These are phyloP conservation scores for Calonectria multiphialidica DNA, from an alignment of 2,329 filamentous ascomycete genomes.

Conservation along the genomic window DNA sequence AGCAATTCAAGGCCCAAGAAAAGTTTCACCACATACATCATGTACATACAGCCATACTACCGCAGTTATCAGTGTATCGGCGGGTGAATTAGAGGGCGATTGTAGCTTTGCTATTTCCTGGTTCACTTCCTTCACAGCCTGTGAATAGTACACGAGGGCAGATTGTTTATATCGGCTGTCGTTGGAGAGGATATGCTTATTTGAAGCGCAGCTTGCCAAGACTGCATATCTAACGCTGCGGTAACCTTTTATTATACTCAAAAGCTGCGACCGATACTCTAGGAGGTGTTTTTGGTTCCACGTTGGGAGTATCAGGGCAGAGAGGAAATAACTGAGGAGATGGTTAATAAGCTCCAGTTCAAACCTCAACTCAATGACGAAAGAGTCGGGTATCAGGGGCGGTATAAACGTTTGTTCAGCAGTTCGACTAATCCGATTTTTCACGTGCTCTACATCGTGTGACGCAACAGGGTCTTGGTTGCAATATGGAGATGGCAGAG, in stretches of 20 bases:
- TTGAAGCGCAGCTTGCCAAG: slow-evolving; percentile 13
- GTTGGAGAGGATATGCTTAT: slow-evolving; percentile 13
- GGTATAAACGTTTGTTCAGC: background rate
- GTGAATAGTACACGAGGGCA: slow-evolving; percentile 16
- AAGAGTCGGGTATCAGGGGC: background rate
- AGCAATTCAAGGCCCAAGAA: background rate
- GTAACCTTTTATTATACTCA: slow-evolving; percentile 13
- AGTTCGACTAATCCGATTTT: background rate
- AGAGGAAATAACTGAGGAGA: slow-evolving; percentile 10
- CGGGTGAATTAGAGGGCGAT: background rate
- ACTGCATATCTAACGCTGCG: slow-evolving; percentile 14
- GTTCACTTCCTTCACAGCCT: slow-evolving; percentile 3
- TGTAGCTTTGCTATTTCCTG: background rate
- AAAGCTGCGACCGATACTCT: slow-evolving; percentile 8
- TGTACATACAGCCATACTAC: slow-evolving; percentile 11
- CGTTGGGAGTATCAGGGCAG: slow-evolving; percentile 14
- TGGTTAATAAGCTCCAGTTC: slow-evolving; percentile 20
- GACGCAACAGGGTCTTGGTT: no score
- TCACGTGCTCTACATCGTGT: background rate
- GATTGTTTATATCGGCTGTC: background rate
- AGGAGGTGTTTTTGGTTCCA: background rate
- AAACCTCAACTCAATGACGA: background rate
- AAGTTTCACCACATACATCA: background rate
- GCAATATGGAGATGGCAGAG: no score
- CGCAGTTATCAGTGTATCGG: slow-evolving; percentile 1